A percentile compares a stretch with the other conserved stretches of the same genome.
Evolutionary conservation across 768 basidiomycete species (phyloP).

Genomic region (Podaxis sp.): DNA sequence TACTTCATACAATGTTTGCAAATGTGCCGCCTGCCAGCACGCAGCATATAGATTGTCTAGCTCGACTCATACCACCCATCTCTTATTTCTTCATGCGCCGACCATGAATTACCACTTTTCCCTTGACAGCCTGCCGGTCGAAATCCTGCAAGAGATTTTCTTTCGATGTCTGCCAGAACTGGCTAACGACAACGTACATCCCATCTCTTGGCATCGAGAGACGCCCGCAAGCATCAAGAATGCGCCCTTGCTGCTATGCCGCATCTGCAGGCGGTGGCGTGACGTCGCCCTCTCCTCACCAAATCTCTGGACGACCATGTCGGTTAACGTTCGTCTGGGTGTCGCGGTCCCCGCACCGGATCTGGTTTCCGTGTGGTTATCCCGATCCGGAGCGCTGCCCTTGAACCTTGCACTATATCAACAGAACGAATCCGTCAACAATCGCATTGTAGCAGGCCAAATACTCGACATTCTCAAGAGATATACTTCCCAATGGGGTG

Average conservation of each 20-base stretch:
- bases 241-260: constrained; percentile 33
- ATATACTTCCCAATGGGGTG: constrained; percentile 26
- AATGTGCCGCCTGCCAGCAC: not conserved
- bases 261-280: constrained; percentile 40
- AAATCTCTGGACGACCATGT: constrained; percentile 34
- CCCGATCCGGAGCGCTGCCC: constrained; percentile 28
- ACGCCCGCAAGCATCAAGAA: constrained; percentile 13
- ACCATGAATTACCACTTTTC: not conserved
- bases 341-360: constrained; percentile 24
- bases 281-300: constrained; percentile 31
- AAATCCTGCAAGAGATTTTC: constrained; percentile 13
- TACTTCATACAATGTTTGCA: constrained; percentile 2
- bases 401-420: constrained; percentile 27
- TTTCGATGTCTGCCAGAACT: constrained; percentile 14
- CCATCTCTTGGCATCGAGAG: constrained; percentile 13
- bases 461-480: constrained; percentile 27
- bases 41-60: constrained; percentile 2
- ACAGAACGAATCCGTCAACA: constrained; percentile 26
- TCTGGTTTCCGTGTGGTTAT: constrained; percentile 26
- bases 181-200: constrained; percentile 10
- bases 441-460: constrained; percentile 22
- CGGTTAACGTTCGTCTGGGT: constrained; percentile 26
- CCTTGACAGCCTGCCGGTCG: constrained; percentile 1
- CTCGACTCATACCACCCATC: not conserved
- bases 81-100: not conserved